Conservation (phyloP, 768 basidiomycete species). For the Clitopilus hobsonii region DNA sequence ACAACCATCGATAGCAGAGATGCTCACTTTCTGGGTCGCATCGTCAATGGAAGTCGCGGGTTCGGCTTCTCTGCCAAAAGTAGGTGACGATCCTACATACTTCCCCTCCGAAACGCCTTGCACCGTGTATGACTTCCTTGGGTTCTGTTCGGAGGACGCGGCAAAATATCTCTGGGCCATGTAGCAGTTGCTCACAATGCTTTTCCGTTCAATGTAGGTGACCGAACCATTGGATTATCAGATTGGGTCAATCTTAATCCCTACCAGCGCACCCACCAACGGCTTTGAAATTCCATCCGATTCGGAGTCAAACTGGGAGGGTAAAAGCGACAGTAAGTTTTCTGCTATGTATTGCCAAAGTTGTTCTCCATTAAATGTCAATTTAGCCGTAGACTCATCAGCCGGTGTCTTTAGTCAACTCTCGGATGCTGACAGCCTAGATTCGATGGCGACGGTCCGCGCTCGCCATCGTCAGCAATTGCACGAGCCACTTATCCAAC, state of each 20-base stretch:
- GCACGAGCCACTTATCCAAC: background rate
- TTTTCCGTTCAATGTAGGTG: conserved; percentile 28
- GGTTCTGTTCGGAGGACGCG: conserved; percentile 18
- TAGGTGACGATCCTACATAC: conserved; percentile 24
- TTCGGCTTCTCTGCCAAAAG: conserved; percentile 31
- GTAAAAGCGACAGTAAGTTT: conserved; percentile 31
- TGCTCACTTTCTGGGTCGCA: conserved; percentile 50
- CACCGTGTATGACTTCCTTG: conserved; percentile 26
- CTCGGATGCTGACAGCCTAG: conserved; percentile 2
- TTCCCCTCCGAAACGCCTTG: conserved; percentile 16
- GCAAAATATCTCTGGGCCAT: conserved; percentile 16
- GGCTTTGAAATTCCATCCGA: conserved; percentile 20
- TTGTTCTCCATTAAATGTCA: background rate
- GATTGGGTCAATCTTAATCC: conserved; percentile 20
- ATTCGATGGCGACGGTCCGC: conserved; percentile 4
- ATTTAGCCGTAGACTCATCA: conserved; percentile 19
- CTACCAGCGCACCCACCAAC: conserved; percentile 15
- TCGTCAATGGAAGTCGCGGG: conserved; percentile 42
- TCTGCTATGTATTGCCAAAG: too few species aligned
- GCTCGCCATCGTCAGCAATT: background rate
- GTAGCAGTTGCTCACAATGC: conserved; percentile 5
- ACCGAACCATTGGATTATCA: conserved; percentile 31
- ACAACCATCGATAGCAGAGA: conserved; percentile 46
- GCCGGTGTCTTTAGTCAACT: conserved; percentile 20
- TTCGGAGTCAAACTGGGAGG: conserved; percentile 42